These are phyloP conservation scores for Acmispon strigosus DNA, from an alignment of 306 rosid genomes.

Conservation along the genomic window DNA sequence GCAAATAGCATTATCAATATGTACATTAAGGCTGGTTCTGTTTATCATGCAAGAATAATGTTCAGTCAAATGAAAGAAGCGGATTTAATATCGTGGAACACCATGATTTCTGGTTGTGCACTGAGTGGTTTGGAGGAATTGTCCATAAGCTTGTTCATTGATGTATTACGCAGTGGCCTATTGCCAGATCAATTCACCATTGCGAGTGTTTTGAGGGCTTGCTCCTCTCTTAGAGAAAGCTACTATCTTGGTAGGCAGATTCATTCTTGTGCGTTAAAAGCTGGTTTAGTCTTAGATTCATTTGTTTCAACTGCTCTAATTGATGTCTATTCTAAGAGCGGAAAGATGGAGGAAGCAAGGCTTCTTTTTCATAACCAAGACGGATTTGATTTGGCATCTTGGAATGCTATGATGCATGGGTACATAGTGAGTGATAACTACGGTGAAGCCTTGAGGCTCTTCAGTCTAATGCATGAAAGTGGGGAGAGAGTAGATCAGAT, in stretches of 20 bases:
- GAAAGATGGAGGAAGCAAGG: slow-evolving; percentile 63
- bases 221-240: slow-evolving; percentile 53
- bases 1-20: slow-evolving; percentile 66
- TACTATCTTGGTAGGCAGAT: slow-evolving; percentile 41
- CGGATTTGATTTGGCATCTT: slow-evolving; percentile 63
- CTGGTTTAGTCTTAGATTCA: slow-evolving; percentile 36
- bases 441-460: slow-evolving; percentile 49
- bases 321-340: slow-evolving; percentile 64
- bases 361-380: slow-evolving; percentile 40
- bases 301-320: slow-evolving; percentile 69
- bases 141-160: slow-evolving; percentile 38
- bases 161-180: slow-evolving; percentile 40
- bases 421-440: slow-evolving; percentile 35
- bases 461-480: slow-evolving; percentile 38
- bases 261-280: slow-evolving; percentile 57
- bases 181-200: slow-evolving; percentile 66
- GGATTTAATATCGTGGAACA: slow-evolving; percentile 84
- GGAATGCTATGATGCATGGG: slow-evolving; percentile 86
- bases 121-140: slow-evolving; percentile 46
- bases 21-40: slow-evolving; percentile 55
- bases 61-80: slow-evolving; percentile 45
- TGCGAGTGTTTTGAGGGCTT: slow-evolving; percentile 63
- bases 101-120: slow-evolving; percentile 60
- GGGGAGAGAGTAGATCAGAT: slow-evolving; percentile 49
- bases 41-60: slow-evolving; percentile 32